Percentiles rank a stretch among this genome's conserved stretches.
Evolutionary conservation across 2,329 filamentous ascomycete genomes (phyloP).

Genomic region (Pleurostoma richardsiae): DNA sequence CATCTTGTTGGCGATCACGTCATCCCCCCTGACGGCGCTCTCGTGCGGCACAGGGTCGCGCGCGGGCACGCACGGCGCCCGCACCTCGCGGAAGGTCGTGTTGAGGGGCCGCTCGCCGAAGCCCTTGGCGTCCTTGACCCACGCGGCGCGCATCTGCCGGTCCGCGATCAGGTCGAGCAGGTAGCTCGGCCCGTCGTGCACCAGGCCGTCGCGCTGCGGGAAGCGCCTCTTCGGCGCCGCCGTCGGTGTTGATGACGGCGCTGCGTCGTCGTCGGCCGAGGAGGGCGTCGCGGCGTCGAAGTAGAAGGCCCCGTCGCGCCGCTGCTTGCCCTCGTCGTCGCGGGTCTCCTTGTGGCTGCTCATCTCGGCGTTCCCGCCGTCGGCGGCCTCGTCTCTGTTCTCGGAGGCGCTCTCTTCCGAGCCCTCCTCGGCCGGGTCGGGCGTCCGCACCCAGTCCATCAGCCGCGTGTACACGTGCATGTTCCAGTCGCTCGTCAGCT

Average conservation of each 20-base stretch:
- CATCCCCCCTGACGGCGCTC: not conserved
- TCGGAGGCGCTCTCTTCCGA: slow-evolving; percentile 1
- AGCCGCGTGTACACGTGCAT: slow-evolving; percentile 30
- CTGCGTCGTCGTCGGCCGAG: slow-evolving; percentile 16
- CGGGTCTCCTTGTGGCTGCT: not conserved
- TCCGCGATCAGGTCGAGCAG: slow-evolving; percentile 41
- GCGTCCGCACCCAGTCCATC: slow-evolving; percentile 35
- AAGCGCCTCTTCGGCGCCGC: slow-evolving; percentile 8
- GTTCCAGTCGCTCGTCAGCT: slow-evolving; percentile 48
- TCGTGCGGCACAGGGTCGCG: not conserved
- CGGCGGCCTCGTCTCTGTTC: not conserved
- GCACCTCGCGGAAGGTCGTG: slow-evolving; percentile 35
- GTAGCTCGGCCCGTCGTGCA: slow-evolving; percentile 32
- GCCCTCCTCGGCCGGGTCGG: slow-evolving; percentile 11
- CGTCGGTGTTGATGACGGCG: slow-evolving; percentile 2
- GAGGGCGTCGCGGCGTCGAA: not conserved
- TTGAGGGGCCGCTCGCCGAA: slow-evolving; percentile 28
- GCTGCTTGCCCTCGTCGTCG: not conserved
- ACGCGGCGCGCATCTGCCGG: slow-evolving; percentile 36
- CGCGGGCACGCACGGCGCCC: slow-evolving; percentile 32
- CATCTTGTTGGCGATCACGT: not conserved
- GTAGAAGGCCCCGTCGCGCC: slow-evolving; percentile 3
- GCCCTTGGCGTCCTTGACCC: slow-evolving; percentile 36
- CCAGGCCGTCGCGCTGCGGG: slow-evolving; percentile 34
- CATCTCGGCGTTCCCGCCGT: not conserved